Evolutionary conservation across 192 early-diverging fungal species (phyloP), one percentile per base, ranked within the genome.

Genomic region (Coemansia sp.): DNA sequence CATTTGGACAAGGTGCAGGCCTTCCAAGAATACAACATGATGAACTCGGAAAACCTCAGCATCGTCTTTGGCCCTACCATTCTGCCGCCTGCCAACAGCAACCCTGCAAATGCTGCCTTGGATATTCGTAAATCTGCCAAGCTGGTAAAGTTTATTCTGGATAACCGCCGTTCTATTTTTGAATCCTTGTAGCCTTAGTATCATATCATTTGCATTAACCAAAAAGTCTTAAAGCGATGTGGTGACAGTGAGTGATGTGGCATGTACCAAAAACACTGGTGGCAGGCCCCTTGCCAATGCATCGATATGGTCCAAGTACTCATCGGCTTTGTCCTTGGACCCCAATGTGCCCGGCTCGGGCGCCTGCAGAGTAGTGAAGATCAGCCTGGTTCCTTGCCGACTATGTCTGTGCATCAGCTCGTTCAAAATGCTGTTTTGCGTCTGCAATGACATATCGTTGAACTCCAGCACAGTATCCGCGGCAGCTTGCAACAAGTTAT

Each of bases 61-160:
- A 92, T 96, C 42, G 88, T 98, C 7, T 96, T 94, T 87, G 94
- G 93, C 7, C 91, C 94, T 11, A 96, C 93, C 8, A 62, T 77
- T 11, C 42, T 69, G 12, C 74, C 74, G 10, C 45, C 68, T 0
- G 57, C 40, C 6, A 63, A 53, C 43, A 65, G 66, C 16, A 21
- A 56, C 21, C 63, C 67, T 1, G 51, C 63, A 4, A 58, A 62
- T 19, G 67, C 74, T 10, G 68, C 64, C 3, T 0, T 60, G 47
- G 74, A 77, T 51, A 77, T 70, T 9, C 44, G 74, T 42, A 42
- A 56, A 30, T 66, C 67, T 5, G 62, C 68, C 6, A 62, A 65
- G 19, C 26, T 77, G 41, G 68, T 77, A 36, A 63, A 61, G 36
- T 77, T 77, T 43, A 70, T 77, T 6, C 50, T 77, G 14, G 68